Percentiles rank a stretch among this genome's conserved stretches.
These are phyloP conservation scores for Citrus hindsii DNA, from an alignment of 345 rosid species.

Conservation along the genomic window DNA sequence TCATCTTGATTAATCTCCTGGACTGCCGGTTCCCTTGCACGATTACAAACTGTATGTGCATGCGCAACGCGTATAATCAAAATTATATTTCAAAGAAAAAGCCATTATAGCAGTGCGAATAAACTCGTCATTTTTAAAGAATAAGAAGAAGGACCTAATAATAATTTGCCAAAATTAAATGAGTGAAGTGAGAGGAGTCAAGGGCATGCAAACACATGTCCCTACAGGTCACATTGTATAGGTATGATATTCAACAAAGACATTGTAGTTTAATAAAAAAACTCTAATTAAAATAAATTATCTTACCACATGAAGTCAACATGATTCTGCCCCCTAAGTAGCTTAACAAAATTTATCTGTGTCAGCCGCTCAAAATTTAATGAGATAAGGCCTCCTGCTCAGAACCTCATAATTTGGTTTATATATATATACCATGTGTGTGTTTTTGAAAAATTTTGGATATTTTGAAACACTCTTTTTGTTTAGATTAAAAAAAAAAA, in stretches of 20 bases:
- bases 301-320: conserved; percentile 14
- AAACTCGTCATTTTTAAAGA: not conserved
- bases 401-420: not conserved
- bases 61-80: not conserved
- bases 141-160: too few relatives aligned
- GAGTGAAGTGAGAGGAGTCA: not conserved
- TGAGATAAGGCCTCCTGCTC: not conserved
- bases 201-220: not conserved
- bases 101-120: not conserved
- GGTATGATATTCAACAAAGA: not conserved
- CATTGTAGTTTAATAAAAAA: not conserved
- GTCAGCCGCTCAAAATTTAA: not conserved
- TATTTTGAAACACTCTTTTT: not conserved
- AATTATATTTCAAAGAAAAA: not conserved
- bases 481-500: too few relatives aligned
- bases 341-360: not conserved
- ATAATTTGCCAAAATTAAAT: not conserved
- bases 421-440: not conserved
- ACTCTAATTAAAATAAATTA: conserved; percentile 12
- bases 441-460: not conserved
- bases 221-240: conserved; percentile 4
- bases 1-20: not conserved
- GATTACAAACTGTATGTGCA: not conserved
- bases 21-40: rapidly evolving
- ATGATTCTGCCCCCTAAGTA: conserved; percentile 12